phyloP scores from a whole-genome alignment of 768 basidiomycete genomes.

The Leccinum obscurum region DNA sequence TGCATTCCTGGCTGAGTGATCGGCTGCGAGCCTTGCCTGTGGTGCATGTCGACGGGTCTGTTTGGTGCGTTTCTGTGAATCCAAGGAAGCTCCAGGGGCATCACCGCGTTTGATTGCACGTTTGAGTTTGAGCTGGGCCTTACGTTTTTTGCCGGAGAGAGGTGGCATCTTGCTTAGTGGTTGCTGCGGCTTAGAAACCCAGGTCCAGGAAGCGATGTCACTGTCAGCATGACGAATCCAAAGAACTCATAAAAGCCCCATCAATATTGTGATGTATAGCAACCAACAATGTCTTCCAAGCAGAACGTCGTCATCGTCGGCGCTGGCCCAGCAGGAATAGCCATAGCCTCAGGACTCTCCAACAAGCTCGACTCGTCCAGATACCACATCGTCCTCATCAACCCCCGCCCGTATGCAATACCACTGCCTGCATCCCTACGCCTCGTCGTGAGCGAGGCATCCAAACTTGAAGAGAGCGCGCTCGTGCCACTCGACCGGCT shows the following conservation, averaged over 20 bases:
- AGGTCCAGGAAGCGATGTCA: not conserved
- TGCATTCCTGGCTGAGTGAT: conserved; percentile 40
- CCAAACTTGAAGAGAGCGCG: conserved; percentile 42
- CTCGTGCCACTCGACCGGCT: conserved; percentile 54
- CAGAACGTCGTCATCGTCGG: conserved; percentile 57
- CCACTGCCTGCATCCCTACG: conserved; percentile 54
- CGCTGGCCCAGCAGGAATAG: conserved; percentile 48
- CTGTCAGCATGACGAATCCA: not conserved
- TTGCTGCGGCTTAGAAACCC: not conserved
- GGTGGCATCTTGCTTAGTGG: conserved; percentile 18
- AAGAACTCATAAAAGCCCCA: not conserved
- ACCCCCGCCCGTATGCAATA: conserved; percentile 48
- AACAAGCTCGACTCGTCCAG: conserved; percentile 46
- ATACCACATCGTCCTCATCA: conserved; percentile 56
- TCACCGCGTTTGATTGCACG: conserved; percentile 87
- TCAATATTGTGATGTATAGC: not conserved
- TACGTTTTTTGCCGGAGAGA: conserved; percentile 64
- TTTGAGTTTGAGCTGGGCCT: conserved; percentile 71
- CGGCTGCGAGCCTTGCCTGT: conserved; percentile 14
- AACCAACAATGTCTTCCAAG: conserved; percentile 14
- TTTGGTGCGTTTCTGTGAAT: conserved; percentile 13
- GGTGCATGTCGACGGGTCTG: conserved; percentile 3
- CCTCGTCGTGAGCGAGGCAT: conserved; percentile 41
- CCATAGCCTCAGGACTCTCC: conserved; percentile 48
- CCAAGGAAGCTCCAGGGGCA: conserved; percentile 36